Conservation (phyloP, 2,329 filamentous ascomycete genomes). For the Reticulascus tulasneorum region DNA sequence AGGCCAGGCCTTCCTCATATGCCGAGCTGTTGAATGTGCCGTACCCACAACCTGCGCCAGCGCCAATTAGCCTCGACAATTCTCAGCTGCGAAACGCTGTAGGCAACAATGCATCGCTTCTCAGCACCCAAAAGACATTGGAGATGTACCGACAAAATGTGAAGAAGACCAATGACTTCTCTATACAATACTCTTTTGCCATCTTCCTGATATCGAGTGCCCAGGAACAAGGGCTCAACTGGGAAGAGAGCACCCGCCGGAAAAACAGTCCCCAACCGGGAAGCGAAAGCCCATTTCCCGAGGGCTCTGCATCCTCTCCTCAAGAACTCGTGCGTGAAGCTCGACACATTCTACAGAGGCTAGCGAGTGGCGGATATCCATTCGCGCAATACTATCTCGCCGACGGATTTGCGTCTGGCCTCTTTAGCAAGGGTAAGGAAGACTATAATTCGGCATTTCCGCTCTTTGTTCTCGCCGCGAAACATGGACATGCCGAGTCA, state of each 20-base stretch:
- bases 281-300: slow-evolving; percentile 42
- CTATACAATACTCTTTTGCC: slow-evolving; percentile 94
- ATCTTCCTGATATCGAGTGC: slow-evolving; percentile 90
- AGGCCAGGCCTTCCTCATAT: slow-evolving; percentile 49
- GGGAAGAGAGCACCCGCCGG: slow-evolving; percentile 40
- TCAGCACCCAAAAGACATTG: slow-evolving; percentile 88
- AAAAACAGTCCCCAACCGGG: no score
- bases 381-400: slow-evolving; percentile 98
- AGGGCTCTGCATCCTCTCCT: slow-evolving; percentile 45
- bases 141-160: slow-evolving; percentile 98
- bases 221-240: slow-evolving; percentile 65
- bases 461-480: slow-evolving; percentile 87
- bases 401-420: slow-evolving; percentile 87
- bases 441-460: slow-evolving; percentile 91
- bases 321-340: slow-evolving; percentile 79
- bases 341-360: slow-evolving; percentile 78
- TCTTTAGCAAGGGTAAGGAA: slow-evolving; percentile 92
- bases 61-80: slow-evolving; percentile 73
- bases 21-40: slow-evolving; percentile 62
- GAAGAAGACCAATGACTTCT: slow-evolving; percentile 90
- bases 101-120: slow-evolving; percentile 83
- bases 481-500: slow-evolving; percentile 95
- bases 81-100: slow-evolving; percentile 72
- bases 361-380: slow-evolving; percentile 85
- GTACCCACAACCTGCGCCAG: slow-evolving; percentile 72